Evolutionary conservation across 2,329 filamentous ascomycete genomes (phyloP).

Genomic region (Colletotrichum melonis): DNA sequence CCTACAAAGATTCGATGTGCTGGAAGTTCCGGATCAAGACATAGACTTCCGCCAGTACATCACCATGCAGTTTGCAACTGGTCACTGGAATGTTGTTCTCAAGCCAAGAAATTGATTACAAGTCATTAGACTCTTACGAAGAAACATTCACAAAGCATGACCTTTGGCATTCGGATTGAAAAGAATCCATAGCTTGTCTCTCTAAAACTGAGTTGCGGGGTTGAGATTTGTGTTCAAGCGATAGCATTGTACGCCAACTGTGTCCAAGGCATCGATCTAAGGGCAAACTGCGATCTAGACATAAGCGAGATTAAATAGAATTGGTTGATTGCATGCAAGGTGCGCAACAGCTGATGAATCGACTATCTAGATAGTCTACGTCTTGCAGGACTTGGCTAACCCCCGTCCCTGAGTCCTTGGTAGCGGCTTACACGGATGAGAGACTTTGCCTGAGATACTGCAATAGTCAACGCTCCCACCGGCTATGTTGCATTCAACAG

Average conservation of each 20-base stretch:
- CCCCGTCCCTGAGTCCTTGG: not conserved
- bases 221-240: not conserved
- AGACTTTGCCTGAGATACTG: not conserved
- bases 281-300: not conserved
- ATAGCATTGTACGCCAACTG: not conserved
- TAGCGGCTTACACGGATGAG: not conserved
- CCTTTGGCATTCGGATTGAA: not conserved
- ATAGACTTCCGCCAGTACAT: constrained; percentile 41
- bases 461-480: not conserved
- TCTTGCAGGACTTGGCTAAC: not conserved
- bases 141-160: not conserved
- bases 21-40: constrained; percentile 38
- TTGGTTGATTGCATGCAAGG: not conserved
- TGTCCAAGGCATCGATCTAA: not conserved
- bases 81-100: constrained; percentile 47
- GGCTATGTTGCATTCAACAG: not conserved
- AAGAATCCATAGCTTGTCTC: fast-evolving
- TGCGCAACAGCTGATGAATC: not conserved
- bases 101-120: constrained; percentile 40
- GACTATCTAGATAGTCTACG: not conserved
- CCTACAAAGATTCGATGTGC: constrained; percentile 39
- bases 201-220: not conserved
- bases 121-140: not conserved
- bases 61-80: constrained; percentile 40
- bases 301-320: not conserved